Evolutionary conservation across 768 basidiomycete genomes (phyloP), one percentile per base, ranked within the genome.

Genomic region (Amanita thiersii): DNA sequence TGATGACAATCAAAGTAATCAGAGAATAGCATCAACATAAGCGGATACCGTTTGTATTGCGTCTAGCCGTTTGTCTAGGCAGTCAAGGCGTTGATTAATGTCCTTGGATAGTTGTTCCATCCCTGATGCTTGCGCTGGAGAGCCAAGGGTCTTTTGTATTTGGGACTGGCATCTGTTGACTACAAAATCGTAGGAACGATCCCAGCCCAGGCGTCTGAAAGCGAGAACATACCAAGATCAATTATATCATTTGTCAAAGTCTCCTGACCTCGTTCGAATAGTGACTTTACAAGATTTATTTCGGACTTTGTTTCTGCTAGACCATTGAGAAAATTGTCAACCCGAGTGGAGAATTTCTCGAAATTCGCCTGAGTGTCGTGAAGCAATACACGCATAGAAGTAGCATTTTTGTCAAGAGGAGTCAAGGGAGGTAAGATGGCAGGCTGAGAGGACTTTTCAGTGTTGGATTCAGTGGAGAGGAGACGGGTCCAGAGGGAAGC

Each of bases 281-380:
- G 58, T 17, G 66, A 66, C 46, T 77, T 72, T 2, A 75, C 69
- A 4, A 64, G 59, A 17, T 65, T 59, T 21, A 85, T 66, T 49
- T 82, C 77, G 4, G 61, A 56, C 47, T 68, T 70, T 18, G 77
- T 65, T 23, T 73, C 65, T 10, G 76, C 72, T 9, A 82, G 65
- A 23, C 61, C 66, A 8, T 57, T 56, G 1, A 74, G 57, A 17
- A 86, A 64, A n/a, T 59, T 58, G 31, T 73, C 76, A 10, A 79
- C 72, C 21, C 70, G 69, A 5, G 61, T 61, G 0, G 79, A 73
- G 45, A 86, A 86, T 50, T 64, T 73, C 57, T 87, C 81, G 25
- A 86, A 67, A 47, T 79, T 75, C 15, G 71, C 73, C 43, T 85
- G 81, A 1, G 81, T 85, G 53, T 86, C 85, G 48, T 86, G 75